These are phyloP conservation scores for Eucalyptus rudis DNA, from an alignment of 345 rosid species.

Conservation along the genomic window DNA sequence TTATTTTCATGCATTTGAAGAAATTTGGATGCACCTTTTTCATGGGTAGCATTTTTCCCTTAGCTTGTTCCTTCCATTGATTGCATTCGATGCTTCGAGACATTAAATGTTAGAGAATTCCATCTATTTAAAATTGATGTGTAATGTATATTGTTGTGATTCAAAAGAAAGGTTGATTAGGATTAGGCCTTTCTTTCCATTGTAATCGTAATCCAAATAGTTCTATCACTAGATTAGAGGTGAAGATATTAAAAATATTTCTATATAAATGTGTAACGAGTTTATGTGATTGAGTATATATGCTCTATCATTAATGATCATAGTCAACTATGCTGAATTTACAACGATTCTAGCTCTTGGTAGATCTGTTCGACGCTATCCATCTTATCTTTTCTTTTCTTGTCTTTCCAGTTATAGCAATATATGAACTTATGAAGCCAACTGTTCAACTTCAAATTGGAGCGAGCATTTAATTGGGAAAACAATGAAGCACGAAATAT, in stretches of 20 bases:
- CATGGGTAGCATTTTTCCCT: not conserved
- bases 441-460: not conserved
- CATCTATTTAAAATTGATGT: too few species aligned
- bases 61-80: not conserved
- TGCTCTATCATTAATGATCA: not conserved
- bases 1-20: too few species aligned
- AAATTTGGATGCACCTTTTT: not conserved
- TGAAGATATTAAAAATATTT: not conserved
- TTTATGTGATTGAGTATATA: not conserved
- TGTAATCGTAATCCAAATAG: not conserved
- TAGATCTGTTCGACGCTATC: not conserved
- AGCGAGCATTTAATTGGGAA: not conserved
- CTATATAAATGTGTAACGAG: not conserved
- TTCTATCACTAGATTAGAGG: not conserved
- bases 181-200: too few species aligned
- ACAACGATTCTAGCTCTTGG: not conserved
- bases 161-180: too few species aligned
- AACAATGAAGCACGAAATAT: not conserved
- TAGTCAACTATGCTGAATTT: not conserved
- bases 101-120: too few species aligned
- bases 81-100: too few species aligned
- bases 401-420: not conserved
- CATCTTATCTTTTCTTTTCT: not conserved
- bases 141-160: too few species aligned
- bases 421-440: not conserved